phyloP scores from a whole-genome alignment of 1,284 basidiomycete species.

The Clitocybe nebularis region DNA sequence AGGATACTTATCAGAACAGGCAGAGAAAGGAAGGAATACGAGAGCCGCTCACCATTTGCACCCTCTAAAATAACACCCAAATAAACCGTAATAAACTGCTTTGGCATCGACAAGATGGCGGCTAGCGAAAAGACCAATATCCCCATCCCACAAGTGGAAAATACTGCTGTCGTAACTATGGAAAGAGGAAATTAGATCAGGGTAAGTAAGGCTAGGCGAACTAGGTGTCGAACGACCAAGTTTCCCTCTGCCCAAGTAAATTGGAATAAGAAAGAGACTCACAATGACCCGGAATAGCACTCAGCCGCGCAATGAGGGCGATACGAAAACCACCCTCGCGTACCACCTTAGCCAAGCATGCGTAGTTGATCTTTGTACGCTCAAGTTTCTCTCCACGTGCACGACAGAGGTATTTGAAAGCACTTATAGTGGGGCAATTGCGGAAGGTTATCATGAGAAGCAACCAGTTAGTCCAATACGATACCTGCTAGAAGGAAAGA shows the following conservation, averaged over 20 bases:
- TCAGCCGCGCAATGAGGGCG: slow-evolving; percentile 68
- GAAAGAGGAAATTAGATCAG: no score
- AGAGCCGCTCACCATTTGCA: no score
- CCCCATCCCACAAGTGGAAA: slow-evolving; percentile 77
- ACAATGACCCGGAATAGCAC: slow-evolving; percentile 81
- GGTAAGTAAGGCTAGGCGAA: no score
- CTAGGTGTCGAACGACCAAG: no score
- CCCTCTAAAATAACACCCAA: slow-evolving; percentile 65
- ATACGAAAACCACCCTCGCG: slow-evolving; percentile 79
- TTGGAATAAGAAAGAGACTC: slow-evolving; percentile 19
- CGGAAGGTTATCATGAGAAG: no score
- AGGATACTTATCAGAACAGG: no score
- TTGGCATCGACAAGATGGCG: slow-evolving; percentile 73
- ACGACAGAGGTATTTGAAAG: slow-evolving; percentile 63
- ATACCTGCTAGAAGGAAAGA: slow-evolving; percentile 8
- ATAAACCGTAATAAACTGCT: slow-evolving; percentile 74
- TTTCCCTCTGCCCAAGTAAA: not conserved
- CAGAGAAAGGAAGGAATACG: no score
- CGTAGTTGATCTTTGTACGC: slow-evolving; percentile 68
- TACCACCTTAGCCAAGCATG: slow-evolving; percentile 73
- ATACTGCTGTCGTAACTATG: slow-evolving; percentile 67
- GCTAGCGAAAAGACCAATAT: slow-evolving; percentile 70
- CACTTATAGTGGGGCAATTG: no score
- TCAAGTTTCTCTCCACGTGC: slow-evolving; percentile 70
- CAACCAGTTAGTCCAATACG: slow-evolving; percentile 5